phyloP scores from a whole-genome alignment of 164 flowering plant species.

The Kalanchoe fedtschenkoi region DNA sequence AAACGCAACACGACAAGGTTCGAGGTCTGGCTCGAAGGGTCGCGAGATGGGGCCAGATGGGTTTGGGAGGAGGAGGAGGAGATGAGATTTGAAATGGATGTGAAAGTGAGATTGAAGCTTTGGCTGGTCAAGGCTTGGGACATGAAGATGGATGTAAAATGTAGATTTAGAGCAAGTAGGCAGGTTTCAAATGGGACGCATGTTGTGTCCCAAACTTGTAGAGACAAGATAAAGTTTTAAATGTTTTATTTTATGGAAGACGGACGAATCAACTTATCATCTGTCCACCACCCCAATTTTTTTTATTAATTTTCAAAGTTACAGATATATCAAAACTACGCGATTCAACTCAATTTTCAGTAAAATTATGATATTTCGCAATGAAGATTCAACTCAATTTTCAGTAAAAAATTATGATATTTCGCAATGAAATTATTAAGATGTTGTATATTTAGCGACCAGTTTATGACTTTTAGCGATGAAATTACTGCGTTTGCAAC shows the following conservation, averaged over 20 bases:
- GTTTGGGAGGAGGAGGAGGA: not conserved
- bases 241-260: conserved; percentile 16
- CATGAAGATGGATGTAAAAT: conserved; percentile 4
- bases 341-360: too few species aligned
- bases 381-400: too few species aligned
- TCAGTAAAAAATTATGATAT: too few species aligned
- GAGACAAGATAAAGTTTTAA: not conserved
- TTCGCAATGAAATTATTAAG: too few species aligned
- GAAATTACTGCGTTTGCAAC: too few species aligned
- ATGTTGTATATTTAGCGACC: too few species aligned
- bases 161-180: not conserved
- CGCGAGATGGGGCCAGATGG: not conserved
- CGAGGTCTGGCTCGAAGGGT: not conserved
- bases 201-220: not conserved
- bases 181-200: not conserved
- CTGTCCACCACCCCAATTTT: too few species aligned
- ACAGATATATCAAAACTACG: too few species aligned
- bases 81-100: not conserved
- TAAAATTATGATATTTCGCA: too few species aligned
- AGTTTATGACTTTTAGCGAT: too few species aligned
- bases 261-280: too few species aligned
- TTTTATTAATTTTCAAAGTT: too few species aligned
- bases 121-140: not conserved
- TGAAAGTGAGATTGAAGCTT: not conserved
- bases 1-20: not conserved